Evolutionary conservation across 1,139 yeast genomes (phyloP).

Genomic region (Hansenula lynferdii): DNA sequence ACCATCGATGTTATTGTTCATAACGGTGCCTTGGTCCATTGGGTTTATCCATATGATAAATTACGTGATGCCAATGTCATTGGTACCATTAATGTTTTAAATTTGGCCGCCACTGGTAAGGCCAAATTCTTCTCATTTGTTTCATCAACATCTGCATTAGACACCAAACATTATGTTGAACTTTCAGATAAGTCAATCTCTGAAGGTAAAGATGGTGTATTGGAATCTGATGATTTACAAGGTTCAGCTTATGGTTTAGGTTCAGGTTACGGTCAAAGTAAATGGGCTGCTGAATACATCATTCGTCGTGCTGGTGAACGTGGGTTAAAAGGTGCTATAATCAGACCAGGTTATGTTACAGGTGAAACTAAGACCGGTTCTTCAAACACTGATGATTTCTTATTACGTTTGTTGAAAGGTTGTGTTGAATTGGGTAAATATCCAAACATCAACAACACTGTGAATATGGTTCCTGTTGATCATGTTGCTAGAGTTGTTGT

Average conservation of each 20-base stretch:
- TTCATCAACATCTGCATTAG: conserved; percentile 91
- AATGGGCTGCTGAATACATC: conserved; percentile 94
- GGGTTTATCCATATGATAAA: conserved; percentile 95
- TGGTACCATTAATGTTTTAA: conserved; percentile 80
- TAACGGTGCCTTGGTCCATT: conserved; percentile 97
- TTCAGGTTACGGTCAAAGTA: conserved; percentile 94
- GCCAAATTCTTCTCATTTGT: conserved; percentile 87
- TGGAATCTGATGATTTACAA: conserved; percentile 74
- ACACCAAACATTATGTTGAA: conserved; percentile 73
- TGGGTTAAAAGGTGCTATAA: conserved; percentile 84
- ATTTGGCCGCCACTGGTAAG: conserved; percentile 71
- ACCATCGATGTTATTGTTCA: conserved; percentile 81
- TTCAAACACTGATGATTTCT: conserved; percentile 93
- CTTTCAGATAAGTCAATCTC: conserved; percentile 67
- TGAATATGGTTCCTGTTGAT: conserved; percentile 97
- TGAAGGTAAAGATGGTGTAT: conserved; percentile 66
- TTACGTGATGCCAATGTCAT: conserved; percentile 92
- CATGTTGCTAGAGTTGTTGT: conserved; percentile 92
- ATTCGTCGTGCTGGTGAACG: conserved; percentile 81
- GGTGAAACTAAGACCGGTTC: conserved; percentile 84
- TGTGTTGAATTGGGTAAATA: conserved; percentile 79
- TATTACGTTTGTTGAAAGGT: conserved; percentile 91
- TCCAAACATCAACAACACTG: conserved; percentile 83
- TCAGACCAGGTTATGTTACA: conserved; percentile 95
- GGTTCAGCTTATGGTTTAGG: conserved; percentile 83